A percentile compares a stretch with the other conserved stretches of the same genome.
Conservation (phyloP, 257 asterid genomes). For the Nicotiana knightiana region DNA sequence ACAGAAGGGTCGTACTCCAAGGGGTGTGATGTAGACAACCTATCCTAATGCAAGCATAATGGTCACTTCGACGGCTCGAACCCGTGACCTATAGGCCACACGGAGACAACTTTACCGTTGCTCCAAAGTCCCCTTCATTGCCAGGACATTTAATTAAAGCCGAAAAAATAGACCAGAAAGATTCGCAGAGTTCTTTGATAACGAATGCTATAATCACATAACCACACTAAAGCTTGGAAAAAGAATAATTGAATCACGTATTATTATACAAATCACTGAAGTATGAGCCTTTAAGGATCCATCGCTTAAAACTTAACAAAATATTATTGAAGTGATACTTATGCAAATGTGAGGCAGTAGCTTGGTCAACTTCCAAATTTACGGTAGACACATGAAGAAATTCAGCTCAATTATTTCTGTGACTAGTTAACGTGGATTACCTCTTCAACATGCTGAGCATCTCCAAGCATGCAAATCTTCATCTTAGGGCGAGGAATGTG, state of each 20-base stretch:
- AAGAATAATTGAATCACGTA: background rate
- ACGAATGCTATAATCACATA: background rate
- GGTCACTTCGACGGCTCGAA: no score
- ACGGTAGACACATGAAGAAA: no score
- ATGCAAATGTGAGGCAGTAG: background rate
- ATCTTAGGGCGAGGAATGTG: conserved; percentile 10
- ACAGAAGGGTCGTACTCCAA: no score
- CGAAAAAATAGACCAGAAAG: background rate
- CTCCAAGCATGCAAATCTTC: conserved; percentile 12
- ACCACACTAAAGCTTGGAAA: background rate
- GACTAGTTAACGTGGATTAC: background rate
- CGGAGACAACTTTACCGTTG: no score
- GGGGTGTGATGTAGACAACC: no score
- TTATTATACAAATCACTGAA: background rate
- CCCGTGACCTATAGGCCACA: no score
- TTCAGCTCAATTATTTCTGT: background rate
- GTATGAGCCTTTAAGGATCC: background rate
- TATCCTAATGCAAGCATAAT: no score
- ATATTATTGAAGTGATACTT: background rate
- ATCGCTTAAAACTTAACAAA: background rate
- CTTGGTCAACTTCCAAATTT: background rate
- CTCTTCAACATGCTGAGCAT: conserved; percentile 7
- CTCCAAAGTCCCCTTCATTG: no score
- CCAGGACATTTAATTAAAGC: background rate
- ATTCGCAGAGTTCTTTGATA: background rate